A percentile compares a stretch with the other conserved stretches of the same genome.
Evolutionary conservation across 331 rosid species (phyloP).

Genomic region (Arachis monticola): DNA sequence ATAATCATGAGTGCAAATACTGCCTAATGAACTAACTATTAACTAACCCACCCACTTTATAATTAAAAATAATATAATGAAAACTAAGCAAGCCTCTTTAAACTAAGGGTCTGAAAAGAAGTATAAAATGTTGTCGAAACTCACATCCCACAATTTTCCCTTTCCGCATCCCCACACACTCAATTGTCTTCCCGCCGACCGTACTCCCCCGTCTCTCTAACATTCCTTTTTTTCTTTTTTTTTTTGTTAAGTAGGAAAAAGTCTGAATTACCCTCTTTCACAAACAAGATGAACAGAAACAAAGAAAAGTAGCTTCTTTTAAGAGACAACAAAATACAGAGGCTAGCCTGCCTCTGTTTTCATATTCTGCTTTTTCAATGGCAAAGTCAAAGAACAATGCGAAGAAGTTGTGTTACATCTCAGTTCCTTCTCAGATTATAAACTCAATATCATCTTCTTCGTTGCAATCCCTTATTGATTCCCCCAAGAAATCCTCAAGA

Average conservation of each 20-base stretch:
- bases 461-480: slow-evolving; percentile 72
- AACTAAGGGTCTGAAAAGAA: slow-evolving; percentile 4
- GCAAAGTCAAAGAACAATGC: slow-evolving; percentile 69
- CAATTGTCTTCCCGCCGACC: slow-evolving; percentile 54
- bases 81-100: neutral
- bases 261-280: too few relatives aligned
- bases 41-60: neutral
- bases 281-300: too few relatives aligned
- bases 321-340: neutral
- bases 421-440: slow-evolving; percentile 95
- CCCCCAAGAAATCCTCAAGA: slow-evolving; percentile 82
- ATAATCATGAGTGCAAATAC: slow-evolving; percentile 2
- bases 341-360: neutral
- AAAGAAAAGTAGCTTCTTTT: slow-evolving; percentile 20
- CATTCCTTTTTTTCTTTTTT: too few relatives aligned
- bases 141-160: neutral
- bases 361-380: slow-evolving; percentile 47
- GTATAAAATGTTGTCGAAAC: slow-evolving; percentile 15
- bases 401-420: slow-evolving; percentile 74
- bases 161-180: slow-evolving; percentile 12
- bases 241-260: too few relatives aligned
- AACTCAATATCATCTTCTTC: slow-evolving; percentile 84
- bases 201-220: neutral
- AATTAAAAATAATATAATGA: neutral
- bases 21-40: neutral